Evolutionary conservation across 768 basidiomycete genomes (phyloP).

Genomic region (Hygrophorus pudorinus): DNA sequence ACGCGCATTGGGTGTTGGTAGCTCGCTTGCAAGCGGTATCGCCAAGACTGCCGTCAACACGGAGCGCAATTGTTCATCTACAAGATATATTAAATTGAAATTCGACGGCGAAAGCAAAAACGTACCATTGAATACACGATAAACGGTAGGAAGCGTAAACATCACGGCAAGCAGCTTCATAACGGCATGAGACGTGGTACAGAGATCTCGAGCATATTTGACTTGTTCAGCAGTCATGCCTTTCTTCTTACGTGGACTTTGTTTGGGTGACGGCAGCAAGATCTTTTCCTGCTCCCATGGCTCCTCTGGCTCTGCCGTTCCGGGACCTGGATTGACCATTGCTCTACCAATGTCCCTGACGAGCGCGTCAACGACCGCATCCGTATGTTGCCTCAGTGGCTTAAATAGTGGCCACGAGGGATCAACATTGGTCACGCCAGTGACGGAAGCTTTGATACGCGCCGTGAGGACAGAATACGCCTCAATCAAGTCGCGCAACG

Average conservation of each 20-base stretch:
- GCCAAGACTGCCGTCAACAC: constrained; percentile 58
- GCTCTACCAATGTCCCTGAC: constrained; percentile 60
- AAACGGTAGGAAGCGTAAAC: constrained; percentile 50
- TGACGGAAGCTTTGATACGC: constrained; percentile 43
- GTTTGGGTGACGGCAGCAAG: constrained; percentile 56
- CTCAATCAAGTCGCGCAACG: constrained; percentile 53
- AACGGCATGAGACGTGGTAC: constrained; percentile 60
- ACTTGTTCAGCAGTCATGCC: constrained; percentile 73
- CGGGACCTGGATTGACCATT: constrained; percentile 42
- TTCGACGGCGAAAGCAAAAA: constrained; percentile 6
- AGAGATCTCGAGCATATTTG: constrained; percentile 72
- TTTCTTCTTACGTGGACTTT: constrained; percentile 46
- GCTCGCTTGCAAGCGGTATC: constrained; percentile 56
- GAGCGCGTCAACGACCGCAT: constrained; percentile 45
- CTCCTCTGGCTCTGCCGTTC: constrained; percentile 19
- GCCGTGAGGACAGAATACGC: constrained; percentile 64
- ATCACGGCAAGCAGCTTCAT: constrained; percentile 54
- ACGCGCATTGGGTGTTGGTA: constrained; percentile 79
- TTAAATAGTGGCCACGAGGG: constrained; percentile 65
- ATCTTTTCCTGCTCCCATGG: constrained; percentile 16
- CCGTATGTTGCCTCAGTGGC: constrained; percentile 48
- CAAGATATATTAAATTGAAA: constrained; percentile 6
- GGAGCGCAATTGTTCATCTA: constrained; percentile 48
- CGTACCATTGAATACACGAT: constrained; percentile 52
- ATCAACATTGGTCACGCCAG: constrained; percentile 39